Base-by-base conservation (phyloP, 2,329 filamentous ascomycete species). In the Cladophialophora exuberans region DNA sequence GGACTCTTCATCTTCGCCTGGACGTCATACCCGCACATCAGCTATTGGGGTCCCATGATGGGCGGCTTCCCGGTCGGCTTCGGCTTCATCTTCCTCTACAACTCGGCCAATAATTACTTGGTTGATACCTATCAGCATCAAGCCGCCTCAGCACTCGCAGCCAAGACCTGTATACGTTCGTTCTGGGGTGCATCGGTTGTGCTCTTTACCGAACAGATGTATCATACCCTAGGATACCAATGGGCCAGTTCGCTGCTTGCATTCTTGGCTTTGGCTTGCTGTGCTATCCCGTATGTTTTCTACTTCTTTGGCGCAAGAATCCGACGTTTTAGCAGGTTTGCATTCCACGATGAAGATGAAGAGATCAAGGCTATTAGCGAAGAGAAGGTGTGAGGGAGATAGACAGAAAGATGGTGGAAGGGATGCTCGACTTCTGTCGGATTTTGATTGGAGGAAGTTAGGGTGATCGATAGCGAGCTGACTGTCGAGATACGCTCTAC, bases 111-210 rank as follows among this genome's bases (percentile, higher is more conserved):
- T 55, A 88, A 88, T 74, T 89, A 89, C 73, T 80, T 88, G 23
- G 72, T 92, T 17, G 92, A 97, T 67, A 87, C 86, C 1, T 97
- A 96, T 70, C 87, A 91, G 67, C 79, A 82, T 4, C 96, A 93
- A 65, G 90, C 92, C 0, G 90, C 87, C 35, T 94, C 89, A 1
- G 91, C 92, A 0, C 76, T 96, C 4, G 92, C 92, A 0, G 90
- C 91, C 1, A 90, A 96, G 74, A 88, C 84, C 13, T 95, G 89
- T 69, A 94, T 89, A 71, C 83, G 92, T 11, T 97, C 96, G 68
- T 78, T 96, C 68, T 94, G 89, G 87, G 90, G 89, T 64, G 90
- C 89, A 1, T 80, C 74, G 1, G 83, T 85, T 1, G 89, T 93
- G 0, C 79, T 95, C 1, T 94, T 94, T 72, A 93, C 89, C 0